phyloP scores from a whole-genome alignment of 208 protist species.

The Acanthamoeba divionensis region DNA sequence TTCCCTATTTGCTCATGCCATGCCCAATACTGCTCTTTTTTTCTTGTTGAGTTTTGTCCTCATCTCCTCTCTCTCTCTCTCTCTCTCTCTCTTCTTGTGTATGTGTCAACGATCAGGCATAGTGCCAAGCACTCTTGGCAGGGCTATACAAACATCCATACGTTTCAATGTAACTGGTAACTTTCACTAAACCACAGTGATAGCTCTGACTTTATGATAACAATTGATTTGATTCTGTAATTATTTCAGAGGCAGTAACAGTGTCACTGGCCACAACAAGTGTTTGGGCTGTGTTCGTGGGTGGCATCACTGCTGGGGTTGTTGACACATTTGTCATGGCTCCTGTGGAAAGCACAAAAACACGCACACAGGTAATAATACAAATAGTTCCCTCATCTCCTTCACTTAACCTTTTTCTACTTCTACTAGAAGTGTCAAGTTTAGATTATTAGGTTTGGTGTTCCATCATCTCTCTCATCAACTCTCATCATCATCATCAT shows the following conservation, averaged over 20 bases:
- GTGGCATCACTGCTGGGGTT: background rate
- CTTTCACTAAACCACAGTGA: background rate
- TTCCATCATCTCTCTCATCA: background rate
- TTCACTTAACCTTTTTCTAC: no score
- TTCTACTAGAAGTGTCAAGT: no score
- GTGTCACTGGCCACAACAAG: background rate
- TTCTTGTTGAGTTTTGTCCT: background rate
- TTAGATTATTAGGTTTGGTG: background rate
- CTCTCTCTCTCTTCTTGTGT: background rate
- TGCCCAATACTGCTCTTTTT: background rate
- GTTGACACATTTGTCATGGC: constrained; percentile 21
- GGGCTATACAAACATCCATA: background rate
- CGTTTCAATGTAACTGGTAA: background rate
- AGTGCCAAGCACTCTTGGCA: background rate
- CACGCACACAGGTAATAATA: background rate
- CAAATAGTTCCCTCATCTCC: no score
- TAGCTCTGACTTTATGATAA: background rate
- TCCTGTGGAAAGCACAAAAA: constrained; percentile 7
- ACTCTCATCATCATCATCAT: background rate
- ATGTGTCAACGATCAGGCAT: background rate
- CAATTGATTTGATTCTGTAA: background rate
- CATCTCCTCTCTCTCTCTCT: background rate
- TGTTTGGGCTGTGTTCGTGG: background rate
- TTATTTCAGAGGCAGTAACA: background rate
- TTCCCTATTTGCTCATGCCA: background rate